These are phyloP conservation scores for Cicer bijugum DNA, from an alignment of 306 rosid genomes.

Conservation along the genomic window DNA sequence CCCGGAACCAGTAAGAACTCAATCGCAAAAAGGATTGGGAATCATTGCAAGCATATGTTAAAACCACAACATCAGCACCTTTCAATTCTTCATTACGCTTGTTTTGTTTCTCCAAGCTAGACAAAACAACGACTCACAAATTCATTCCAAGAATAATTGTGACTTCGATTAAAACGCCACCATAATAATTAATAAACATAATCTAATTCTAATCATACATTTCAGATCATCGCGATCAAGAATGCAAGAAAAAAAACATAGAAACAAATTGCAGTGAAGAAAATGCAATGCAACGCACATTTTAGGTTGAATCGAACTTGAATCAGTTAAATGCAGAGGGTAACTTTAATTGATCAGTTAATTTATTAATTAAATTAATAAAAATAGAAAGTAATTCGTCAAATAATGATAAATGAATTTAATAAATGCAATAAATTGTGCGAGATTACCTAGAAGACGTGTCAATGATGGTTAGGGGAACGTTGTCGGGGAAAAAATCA, in stretches of 20 bases:
- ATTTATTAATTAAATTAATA: neutral
- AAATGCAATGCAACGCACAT: neutral
- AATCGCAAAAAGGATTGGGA: constrained; percentile 61
- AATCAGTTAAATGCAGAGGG: constrained; percentile 26
- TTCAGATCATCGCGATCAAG: constrained; percentile 5
- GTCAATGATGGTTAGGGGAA: constrained; percentile 77
- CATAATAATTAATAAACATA: neutral
- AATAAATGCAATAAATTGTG: constrained; percentile 1
- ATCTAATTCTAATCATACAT: neutral
- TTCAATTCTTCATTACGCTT: constrained; percentile 79
- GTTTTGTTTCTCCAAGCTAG: constrained; percentile 64
- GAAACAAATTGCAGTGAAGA: neutral
- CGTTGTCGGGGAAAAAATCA: constrained; percentile 67
- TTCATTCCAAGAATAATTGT: constrained; percentile 1
- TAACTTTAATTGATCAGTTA: neutral
- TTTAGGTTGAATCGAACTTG: neutral
- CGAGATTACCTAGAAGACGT: constrained; percentile 70
- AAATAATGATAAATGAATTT: neutral
- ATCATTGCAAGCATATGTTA: constrained; percentile 85
- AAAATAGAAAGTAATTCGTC: constrained; percentile 19
- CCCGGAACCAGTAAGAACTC: constrained; percentile 71
- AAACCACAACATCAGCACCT: constrained; percentile 79
- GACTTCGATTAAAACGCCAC: neutral
- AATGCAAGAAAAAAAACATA: neutral
- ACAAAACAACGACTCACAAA: neutral